Percentiles rank a stretch among this genome's conserved stretches.
Evolutionary conservation across 345 rosid species (phyloP).

Genomic region (Capsella bursapastoris): DNA sequence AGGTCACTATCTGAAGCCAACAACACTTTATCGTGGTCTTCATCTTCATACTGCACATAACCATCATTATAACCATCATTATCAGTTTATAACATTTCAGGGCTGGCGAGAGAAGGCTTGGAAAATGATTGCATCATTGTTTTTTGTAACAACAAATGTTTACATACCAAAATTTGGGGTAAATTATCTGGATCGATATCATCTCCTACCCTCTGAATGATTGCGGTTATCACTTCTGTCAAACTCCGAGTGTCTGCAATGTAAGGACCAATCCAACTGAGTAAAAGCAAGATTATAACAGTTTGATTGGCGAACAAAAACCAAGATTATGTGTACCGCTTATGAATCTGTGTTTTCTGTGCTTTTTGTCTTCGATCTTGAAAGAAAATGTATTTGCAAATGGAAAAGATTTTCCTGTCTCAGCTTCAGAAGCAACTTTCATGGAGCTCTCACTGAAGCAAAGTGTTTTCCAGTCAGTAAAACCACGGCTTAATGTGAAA

Average conservation of each 20-base stretch:
- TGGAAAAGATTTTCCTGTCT: conserved; percentile 64
- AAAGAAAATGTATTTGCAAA: conserved; percentile 67
- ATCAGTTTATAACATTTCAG: conserved; percentile 14
- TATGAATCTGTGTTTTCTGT: conserved; percentile 91
- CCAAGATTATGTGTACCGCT: conserved; percentile 58
- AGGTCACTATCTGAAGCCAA: conserved; percentile 89
- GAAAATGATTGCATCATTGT: not conserved
- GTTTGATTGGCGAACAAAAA: conserved; percentile 23
- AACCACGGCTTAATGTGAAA: conserved; percentile 10
- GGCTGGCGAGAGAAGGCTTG: not conserved
- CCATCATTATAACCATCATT: conserved; percentile 29
- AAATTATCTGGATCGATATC: conserved; percentile 78
- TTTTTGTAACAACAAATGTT: not conserved
- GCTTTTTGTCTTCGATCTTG: conserved; percentile 82
- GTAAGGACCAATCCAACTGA: conserved; percentile 38
- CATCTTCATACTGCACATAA: conserved; percentile 85
- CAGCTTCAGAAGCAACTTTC: conserved; percentile 84
- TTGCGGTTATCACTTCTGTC: conserved; percentile 78
- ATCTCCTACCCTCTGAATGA: conserved; percentile 86
- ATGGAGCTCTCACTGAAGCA: conserved; percentile 78
- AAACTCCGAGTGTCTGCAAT: conserved; percentile 70
- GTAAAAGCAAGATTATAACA: not conserved
- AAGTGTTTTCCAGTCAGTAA: conserved; percentile 27
- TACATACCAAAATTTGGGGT: conserved; percentile 84
- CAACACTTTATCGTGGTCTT: conserved; percentile 90